Evolutionary conservation across 495 filamentous ascomycete genomes (phyloP), one percentile per base, ranked within the genome.

Genomic region (Xylaria grammica): DNA sequence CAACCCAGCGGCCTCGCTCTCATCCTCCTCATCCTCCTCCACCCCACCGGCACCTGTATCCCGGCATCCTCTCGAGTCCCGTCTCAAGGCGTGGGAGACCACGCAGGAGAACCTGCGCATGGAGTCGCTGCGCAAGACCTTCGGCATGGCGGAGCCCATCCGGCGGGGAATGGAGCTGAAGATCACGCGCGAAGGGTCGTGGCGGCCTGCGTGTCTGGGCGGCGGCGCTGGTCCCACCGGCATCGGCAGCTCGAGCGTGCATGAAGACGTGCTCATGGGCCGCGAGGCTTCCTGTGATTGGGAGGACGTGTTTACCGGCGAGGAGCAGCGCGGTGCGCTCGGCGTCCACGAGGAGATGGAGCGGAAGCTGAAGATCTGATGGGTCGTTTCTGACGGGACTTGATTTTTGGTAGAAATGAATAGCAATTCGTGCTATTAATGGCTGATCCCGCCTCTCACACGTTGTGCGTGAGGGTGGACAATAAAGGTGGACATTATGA

Each of bases 151-250:
- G n/a, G 94, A 97, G 85, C 94, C 94, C 10, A 86, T 97, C 66
- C 86, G 91, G 17, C 87, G 94, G n/a, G 90, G 89, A 38, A 99
- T 99, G 94, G 94, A 99, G 82, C 79, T 96, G 71, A 91, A 90
- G 84, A 93, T 96, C 72, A 84, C 86, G 1, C 74, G 80, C 42
- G 81, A 80, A 52, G 83, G 86, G 45, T 75, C 78, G 65, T 85
- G 84, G 84, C 78, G 77, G 66, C 84, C 83, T 3, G 62, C 79
- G 34, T 76, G 73, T 6, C 76, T 85, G 8, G 80, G 78, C 42
- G 77, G 78, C 29, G 63, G 65, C 1, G n/a, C 53, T 17, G 67
- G 64, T 1, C 7, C 17, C 22, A 44, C 52, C 1, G 60, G 72
- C 50, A 44, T 64, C n/a, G 69, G 69, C 22, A 70, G 68, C 64